phyloP scores from a whole-genome alignment of 2,329 filamentous ascomycete species.

The Fusarium papillatum region DNA sequence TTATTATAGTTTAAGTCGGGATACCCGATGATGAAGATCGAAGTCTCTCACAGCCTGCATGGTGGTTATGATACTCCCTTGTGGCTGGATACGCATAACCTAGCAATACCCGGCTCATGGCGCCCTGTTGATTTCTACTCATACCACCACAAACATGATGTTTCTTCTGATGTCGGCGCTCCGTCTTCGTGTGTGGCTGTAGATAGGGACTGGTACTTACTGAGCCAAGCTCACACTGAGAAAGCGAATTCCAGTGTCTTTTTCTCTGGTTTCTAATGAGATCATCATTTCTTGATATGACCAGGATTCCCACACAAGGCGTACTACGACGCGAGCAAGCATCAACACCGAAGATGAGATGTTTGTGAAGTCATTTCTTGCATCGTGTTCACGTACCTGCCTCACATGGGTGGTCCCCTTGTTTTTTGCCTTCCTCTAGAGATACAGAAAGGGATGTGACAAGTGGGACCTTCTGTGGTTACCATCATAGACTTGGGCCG shows the following conservation, averaged over 20 bases:
- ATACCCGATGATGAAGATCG: too few species aligned
- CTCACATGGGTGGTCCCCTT: too few species aligned
- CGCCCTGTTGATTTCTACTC: too few species aligned
- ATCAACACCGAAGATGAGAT: neutral
- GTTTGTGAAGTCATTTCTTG: too few species aligned
- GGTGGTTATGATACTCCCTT: too few species aligned
- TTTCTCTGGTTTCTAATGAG: neutral
- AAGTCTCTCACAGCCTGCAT: too few species aligned
- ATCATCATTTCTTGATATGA: neutral
- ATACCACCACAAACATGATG: too few species aligned
- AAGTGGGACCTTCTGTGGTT: neutral
- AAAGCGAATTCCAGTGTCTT: neutral
- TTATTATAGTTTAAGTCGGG: too few species aligned
- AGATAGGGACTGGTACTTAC: neutral
- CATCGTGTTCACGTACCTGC: too few species aligned
- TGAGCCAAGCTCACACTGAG: neutral
- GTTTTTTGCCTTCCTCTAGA: neutral
- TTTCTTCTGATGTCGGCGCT: too few species aligned
- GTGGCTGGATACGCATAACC: too few species aligned
- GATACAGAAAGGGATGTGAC: neutral
- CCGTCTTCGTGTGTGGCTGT: neutral
- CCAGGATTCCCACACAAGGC: neutral
- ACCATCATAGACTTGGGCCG: neutral
- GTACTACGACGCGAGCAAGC: neutral
- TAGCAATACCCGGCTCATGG: too few species aligned